Percentiles rank a stretch among this genome's conserved stretches.
Evolutionary conservation across 768 basidiomycete species (phyloP).

Genomic region (Steccherinum ochraceum): DNA sequence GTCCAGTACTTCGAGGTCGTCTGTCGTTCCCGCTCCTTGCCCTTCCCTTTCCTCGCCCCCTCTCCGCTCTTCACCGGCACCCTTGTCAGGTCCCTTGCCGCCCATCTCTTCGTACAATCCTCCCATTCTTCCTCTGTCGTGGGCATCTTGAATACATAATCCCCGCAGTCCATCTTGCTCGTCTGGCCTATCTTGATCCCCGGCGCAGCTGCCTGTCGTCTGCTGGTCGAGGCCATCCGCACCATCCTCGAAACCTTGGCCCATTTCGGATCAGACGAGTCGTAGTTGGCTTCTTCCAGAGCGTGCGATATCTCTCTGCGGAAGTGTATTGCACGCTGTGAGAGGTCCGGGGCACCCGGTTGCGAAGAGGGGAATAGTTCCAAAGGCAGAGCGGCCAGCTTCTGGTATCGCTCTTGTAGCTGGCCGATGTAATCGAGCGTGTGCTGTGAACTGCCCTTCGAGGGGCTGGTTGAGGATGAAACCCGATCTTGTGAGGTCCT

Average conservation of each 20-base stretch:
- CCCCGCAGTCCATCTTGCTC: slow-evolving; percentile 16
- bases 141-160: slow-evolving; percentile 31
- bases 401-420: not conserved
- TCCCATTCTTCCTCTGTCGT: slow-evolving; percentile 45
- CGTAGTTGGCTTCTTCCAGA: slow-evolving; percentile 28
- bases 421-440: not conserved
- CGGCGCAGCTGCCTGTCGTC: slow-evolving; percentile 24
- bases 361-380: not conserved
- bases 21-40: not conserved
- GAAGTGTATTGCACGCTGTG: not conserved
- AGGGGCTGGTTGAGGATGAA: too few relatives aligned
- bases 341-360: not conserved
- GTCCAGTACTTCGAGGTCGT: not conserved
- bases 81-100: slow-evolving; percentile 7
- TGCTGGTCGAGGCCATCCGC: slow-evolving; percentile 32
- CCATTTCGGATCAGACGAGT: slow-evolving; percentile 44
- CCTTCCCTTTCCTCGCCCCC: not conserved
- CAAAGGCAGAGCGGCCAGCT: not conserved
- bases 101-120: slow-evolving; percentile 35
- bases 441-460: too few relatives aligned
- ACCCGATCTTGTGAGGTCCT: too few relatives aligned
- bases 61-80: not conserved
- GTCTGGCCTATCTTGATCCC: slow-evolving; percentile 18
- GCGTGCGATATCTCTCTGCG: slow-evolving; percentile 27
- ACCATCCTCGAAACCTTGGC: slow-evolving; percentile 32